A percentile compares a stretch with the other conserved stretches of the same genome.
phyloP scores from a whole-genome alignment of 2,329 filamentous ascomycete species.

The Beauveria asiatica region DNA sequence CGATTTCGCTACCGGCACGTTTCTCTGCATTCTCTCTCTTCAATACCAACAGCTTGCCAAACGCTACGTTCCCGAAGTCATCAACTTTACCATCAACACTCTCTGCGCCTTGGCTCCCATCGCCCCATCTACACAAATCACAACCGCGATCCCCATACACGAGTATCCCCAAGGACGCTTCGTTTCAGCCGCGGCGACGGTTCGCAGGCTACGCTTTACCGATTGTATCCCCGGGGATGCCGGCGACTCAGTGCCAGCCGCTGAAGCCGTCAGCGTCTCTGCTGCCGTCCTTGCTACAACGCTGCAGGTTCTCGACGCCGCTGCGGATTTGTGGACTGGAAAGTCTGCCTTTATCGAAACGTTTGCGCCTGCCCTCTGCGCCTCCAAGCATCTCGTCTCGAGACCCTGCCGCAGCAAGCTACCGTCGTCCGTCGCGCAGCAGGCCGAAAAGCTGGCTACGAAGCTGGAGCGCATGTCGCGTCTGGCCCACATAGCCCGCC shows the following conservation, averaged over 20 bases:
- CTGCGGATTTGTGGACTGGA: constrained; percentile 63
- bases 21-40: constrained; percentile 67
- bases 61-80: constrained; percentile 79
- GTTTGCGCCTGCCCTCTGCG: constrained; percentile 54
- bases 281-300: constrained; percentile 54
- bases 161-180: constrained; percentile 43
- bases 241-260: constrained; percentile 23
- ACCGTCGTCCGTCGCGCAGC: constrained; percentile 33
- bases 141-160: constrained; percentile 56
- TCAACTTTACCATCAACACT: constrained; percentile 73
- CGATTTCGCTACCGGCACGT: constrained; percentile 67
- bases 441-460: constrained; percentile 31
- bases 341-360: constrained; percentile 73
- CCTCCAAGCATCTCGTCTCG: constrained; percentile 53
- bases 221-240: constrained; percentile 40
- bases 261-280: constrained; percentile 31
- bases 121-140: constrained; percentile 39
- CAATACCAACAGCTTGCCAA: constrained; percentile 80
- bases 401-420: constrained; percentile 39
- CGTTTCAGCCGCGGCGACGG: constrained; percentile 28
- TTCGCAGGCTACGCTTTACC: constrained; percentile 49
- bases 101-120: constrained; percentile 57
- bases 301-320: constrained; percentile 55
- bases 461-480: constrained; percentile 48
- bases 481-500: constrained; percentile 56